Base-by-base conservation (phyloP, 2,329 filamentous ascomycete species). In the Didymella glomerata region DNA sequence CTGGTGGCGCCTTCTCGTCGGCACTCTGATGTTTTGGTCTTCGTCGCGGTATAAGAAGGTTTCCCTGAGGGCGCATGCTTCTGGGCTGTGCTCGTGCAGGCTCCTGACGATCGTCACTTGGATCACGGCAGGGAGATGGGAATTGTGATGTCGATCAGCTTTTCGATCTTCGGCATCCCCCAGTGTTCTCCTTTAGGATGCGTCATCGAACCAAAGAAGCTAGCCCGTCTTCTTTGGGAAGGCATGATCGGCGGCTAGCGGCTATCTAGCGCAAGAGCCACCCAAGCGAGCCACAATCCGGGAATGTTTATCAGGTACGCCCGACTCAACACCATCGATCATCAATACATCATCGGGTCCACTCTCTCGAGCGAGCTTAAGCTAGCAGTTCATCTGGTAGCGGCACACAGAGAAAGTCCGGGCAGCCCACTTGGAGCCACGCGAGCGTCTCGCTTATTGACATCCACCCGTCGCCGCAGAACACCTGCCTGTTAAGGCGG, bases 51-150 rank as follows among this genome's bases (percentile, higher is more conserved):
- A 8, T 20, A 14, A 20, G n/a, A 11, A 36, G 11, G 2, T 20
- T 13, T n/a, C 9, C n/a, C 10, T 20, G 8, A 22, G 9, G 13
- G 32, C 27, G 18, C 25, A 24, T 32, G 14, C 16, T 20, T 30
- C 30, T 41, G 22, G 38, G 41, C 10, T 27, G 41, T 25, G 30
- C 10, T 25, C 46, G 5, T 18, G 42, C 20, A 16, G 4, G 28
- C 52, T 54, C 52, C 44, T 48, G 45, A 42, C 34, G 45, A 54
- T 54, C 45, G 36, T 34, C 20, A 20, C 32, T 36, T 36, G 32
- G 16, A 34, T 18, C 27, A 32, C 18, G 34, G 13, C 24, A 22
- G 16, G 32, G 34, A 14, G 54, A 51, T 51, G 41, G 54, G 48
- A 47, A 41, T 51, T 25, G 27, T 18, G 38, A 41, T 46, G 27